Evolutionary conservation across 495 filamentous ascomycete genomes (phyloP).

Genomic region (Penicillium salamii): DNA sequence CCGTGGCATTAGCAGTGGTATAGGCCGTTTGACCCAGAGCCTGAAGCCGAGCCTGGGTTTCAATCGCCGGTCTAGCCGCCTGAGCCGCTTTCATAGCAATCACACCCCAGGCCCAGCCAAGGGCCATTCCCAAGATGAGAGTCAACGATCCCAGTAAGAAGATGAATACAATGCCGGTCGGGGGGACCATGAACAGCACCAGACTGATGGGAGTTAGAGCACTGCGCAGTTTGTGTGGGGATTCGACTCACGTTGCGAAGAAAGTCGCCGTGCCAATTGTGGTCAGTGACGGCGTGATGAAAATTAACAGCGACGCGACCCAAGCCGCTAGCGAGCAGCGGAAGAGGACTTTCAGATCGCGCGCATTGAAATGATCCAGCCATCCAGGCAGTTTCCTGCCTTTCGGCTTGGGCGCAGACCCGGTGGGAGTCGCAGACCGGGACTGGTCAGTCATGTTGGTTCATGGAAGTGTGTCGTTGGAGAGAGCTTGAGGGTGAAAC

Average conservation of each 20-base stretch:
- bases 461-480: too few species aligned
- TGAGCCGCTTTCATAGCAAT: conserved; percentile 40
- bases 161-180: conserved; percentile 36
- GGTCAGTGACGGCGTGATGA: conserved; percentile 32
- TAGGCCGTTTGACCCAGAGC: conserved; percentile 30
- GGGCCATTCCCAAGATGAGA: conserved; percentile 33
- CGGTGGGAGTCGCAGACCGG: neutral
- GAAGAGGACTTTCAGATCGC: conserved; percentile 44
- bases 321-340: conserved; percentile 42
- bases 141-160: conserved; percentile 34
- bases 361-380: conserved; percentile 45
- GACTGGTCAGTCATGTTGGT: too few species aligned
- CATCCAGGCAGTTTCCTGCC: conserved; percentile 30
- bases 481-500: too few species aligned
- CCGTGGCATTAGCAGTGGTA: conserved; percentile 33
- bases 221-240: neutral
- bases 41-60: conserved; percentile 31
- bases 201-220: conserved; percentile 21
- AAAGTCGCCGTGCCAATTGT: conserved; percentile 30
- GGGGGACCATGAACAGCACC: conserved; percentile 37
- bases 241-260: conserved; percentile 26
- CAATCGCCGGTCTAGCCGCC: conserved; percentile 36
- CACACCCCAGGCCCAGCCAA: conserved; percentile 43
- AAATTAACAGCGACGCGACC: conserved; percentile 41
- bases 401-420: conserved; percentile 11